These are phyloP conservation scores for Penicillium waksmanii DNA, from an alignment of 495 filamentous ascomycete genomes.

Conservation along the genomic window DNA sequence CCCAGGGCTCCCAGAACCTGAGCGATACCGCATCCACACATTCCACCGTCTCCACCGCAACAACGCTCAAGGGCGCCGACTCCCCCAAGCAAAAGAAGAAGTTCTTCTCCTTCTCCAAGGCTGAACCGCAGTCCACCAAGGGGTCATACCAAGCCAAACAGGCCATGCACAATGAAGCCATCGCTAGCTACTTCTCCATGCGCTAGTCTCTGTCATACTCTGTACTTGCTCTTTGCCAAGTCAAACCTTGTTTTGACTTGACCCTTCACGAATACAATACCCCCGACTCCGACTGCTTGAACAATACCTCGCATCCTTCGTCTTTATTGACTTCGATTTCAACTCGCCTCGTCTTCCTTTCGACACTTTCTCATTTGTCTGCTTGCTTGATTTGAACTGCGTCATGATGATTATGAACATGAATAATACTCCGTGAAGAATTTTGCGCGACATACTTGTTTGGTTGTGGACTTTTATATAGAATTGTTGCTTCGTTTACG, in stretches of 20 bases:
- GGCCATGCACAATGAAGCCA: conserved; percentile 34
- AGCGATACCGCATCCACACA: conserved; percentile 28
- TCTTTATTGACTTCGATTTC: too few relatives aligned
- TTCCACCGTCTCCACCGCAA: conserved; percentile 33
- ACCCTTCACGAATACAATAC: too few relatives aligned
- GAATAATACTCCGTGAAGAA: too few relatives aligned
- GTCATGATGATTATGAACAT: too few relatives aligned
- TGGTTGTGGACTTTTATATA: too few relatives aligned
- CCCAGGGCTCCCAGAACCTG: conserved; percentile 20
- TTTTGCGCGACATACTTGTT: too few relatives aligned
- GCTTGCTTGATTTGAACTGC: too few relatives aligned
- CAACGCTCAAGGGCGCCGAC: conserved; percentile 32
- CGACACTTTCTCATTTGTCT: not conserved
- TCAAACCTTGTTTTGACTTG: too few relatives aligned
- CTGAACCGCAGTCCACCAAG: conserved; percentile 13
- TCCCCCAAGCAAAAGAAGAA: conserved; percentile 24
- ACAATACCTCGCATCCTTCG: too few relatives aligned
- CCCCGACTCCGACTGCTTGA: too few relatives aligned
- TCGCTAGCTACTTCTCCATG: conserved; percentile 35
- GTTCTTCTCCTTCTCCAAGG: conserved; percentile 31
- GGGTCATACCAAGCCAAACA: conserved; percentile 17
- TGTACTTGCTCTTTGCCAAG: too few relatives aligned
- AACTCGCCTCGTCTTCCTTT: not conserved
- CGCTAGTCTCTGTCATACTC: conserved; percentile 21
- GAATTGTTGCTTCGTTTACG: too few relatives aligned